phyloP scores from a whole-genome alignment of 441 rosid species.

The Erodium trifolium region DNA sequence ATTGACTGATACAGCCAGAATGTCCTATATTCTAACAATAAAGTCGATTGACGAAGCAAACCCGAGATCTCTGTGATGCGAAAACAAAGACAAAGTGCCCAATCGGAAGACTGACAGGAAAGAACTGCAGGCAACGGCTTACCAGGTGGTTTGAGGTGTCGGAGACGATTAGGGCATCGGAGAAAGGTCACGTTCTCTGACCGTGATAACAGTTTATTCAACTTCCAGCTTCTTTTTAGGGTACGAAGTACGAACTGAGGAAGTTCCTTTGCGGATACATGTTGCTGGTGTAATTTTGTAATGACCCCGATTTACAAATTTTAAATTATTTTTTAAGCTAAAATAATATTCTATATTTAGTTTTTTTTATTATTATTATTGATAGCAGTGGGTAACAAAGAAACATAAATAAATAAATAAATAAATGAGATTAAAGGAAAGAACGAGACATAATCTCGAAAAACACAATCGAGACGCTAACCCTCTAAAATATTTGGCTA shows the following conservation, averaged over 20 bases:
- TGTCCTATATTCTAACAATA: neutral
- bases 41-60: neutral
- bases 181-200: neutral
- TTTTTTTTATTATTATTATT: too few relatives aligned
- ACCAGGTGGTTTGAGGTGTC: neutral
- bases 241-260: constrained; percentile 5
- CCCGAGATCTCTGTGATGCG: neutral
- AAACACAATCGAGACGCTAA: too few relatives aligned
- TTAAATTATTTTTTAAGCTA: too few relatives aligned
- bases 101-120: neutral
- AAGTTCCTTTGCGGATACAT: neutral
- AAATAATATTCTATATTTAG: too few relatives aligned
- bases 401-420: too few relatives aligned
- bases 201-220: neutral
- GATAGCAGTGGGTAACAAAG: too few relatives aligned
- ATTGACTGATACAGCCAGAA: neutral
- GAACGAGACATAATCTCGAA: too few relatives aligned
- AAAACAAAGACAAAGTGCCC: neutral
- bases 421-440: too few relatives aligned
- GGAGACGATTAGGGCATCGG: constrained; percentile 8
- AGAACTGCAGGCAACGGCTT: neutral
- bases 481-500: too few relatives aligned
- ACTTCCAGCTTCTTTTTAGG: neutral
- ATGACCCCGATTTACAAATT: neutral
- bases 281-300: neutral